Evolutionary conservation across 371 early-diverging fungal species (phyloP).

Genomic region (Blastocladiella emersonii): DNA sequence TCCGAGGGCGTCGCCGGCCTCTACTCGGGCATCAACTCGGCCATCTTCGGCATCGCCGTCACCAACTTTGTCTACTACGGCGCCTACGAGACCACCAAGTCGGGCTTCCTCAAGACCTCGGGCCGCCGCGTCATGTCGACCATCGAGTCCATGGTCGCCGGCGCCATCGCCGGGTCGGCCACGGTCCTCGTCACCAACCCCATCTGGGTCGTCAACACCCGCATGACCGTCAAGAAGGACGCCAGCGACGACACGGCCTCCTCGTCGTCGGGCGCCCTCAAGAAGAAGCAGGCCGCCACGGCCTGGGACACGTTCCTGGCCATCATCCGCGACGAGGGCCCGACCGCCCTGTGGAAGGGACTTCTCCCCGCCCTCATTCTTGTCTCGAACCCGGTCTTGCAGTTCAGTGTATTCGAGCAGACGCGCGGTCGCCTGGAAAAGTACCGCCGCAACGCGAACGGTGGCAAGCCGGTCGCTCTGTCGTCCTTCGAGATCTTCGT

Average conservation of each 20-base stretch:
- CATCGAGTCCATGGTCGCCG: slow-evolving; percentile 74
- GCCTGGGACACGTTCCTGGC: slow-evolving; percentile 30
- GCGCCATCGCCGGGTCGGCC: slow-evolving; percentile 78
- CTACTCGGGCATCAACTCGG: slow-evolving; percentile 90
- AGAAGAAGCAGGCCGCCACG: slow-evolving; percentile 10
- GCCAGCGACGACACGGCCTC: slow-evolving; percentile 21
- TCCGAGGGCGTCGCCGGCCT: slow-evolving; percentile 79
- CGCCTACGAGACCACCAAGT: slow-evolving; percentile 65
- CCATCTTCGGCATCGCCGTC: slow-evolving; percentile 85
- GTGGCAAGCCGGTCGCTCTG: slow-evolving; percentile 21
- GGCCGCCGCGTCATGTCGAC: slow-evolving; percentile 53
- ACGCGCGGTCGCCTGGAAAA: slow-evolving; percentile 49
- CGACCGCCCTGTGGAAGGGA: slow-evolving; percentile 74
- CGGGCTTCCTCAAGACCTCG: slow-evolving; percentile 54
- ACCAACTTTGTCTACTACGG: slow-evolving; percentile 55
- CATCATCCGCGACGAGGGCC: slow-evolving; percentile 76
- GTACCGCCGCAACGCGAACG: slow-evolving; percentile 23
- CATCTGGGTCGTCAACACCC: slow-evolving; percentile 91
- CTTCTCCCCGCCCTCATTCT: slow-evolving; percentile 82
- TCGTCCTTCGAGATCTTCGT: slow-evolving; percentile 81
- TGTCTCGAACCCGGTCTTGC: slow-evolving; percentile 95
- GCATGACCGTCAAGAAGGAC: slow-evolving; percentile 47
- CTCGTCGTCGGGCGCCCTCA: slow-evolving; percentile 1
- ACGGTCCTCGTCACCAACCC: slow-evolving; percentile 86
- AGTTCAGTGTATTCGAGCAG: slow-evolving; percentile 93